Evolutionary conservation across 2,329 filamentous ascomycete genomes (phyloP), one percentile per base, ranked within the genome.

Genomic region (Fusarium incarnatum): DNA sequence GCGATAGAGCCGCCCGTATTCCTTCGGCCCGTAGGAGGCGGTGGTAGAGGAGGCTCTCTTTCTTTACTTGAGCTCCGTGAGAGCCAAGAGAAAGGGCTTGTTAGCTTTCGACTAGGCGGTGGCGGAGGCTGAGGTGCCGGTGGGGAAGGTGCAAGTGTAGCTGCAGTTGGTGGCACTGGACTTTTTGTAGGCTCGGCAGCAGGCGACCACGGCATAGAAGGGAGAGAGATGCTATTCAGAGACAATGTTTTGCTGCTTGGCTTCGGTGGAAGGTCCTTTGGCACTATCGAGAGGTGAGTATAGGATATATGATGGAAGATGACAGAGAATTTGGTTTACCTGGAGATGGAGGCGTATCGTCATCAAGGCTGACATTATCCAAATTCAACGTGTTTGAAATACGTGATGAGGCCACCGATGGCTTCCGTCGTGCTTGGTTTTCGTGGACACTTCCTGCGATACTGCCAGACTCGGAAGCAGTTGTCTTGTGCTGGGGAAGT

Each of bases 51-150:
- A 22, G 77, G 75, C 11, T 88, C 85, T 69, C 86, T 86, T 6
- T 85, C 83, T 74, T 90, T 90, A 54, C 81, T 83, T 13, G 89
- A 88, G 78, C 86, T 91, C 71, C 93, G 85, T 32, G 93, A 93
- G 41, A 97, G 86, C 90, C 93, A 95, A 41, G 93, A 89, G 75
- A 97, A 97, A n/a, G 92, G 93, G 72, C 93, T 93, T 11, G 93
- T 94, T 58, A 97, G 87, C 79, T 96, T 97, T 76, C 94, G 86
- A 64, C 86, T 71, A 15, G 83, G 81, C 4, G 84, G 81, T 22
- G 77, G 73, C 23, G 77, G 73, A 52, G 78, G 41, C 80, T 67
- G 68, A 25, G 71, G 72, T 34, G 73, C 74, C 27, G 77, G 77
- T n/a, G 77, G 77, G 45, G 75, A 73, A 56, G 77, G 78, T 47